A percentile compares a stretch with the other conserved stretches of the same genome.
Conservation (phyloP, 2,329 filamentous ascomycete species). For the Penicillium sp. region DNA sequence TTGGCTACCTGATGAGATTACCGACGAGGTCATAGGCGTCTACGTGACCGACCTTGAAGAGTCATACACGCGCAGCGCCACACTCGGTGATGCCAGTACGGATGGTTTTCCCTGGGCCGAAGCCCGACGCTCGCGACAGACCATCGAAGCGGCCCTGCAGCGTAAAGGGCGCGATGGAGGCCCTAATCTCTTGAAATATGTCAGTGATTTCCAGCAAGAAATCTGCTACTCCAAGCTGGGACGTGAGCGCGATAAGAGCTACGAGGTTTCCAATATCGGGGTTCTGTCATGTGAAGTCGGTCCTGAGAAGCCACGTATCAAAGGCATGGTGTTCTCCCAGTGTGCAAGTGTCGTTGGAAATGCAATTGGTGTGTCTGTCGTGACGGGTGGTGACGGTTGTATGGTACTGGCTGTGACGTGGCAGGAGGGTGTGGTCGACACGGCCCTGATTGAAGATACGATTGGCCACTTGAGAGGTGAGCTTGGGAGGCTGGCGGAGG, state of each 20-base stretch:
- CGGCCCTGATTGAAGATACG: slow-evolving; percentile 15
- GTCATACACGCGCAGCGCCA: slow-evolving; percentile 19
- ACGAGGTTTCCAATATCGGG: slow-evolving; percentile 46
- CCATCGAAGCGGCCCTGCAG: slow-evolving; percentile 23
- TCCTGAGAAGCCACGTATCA: slow-evolving; percentile 24
- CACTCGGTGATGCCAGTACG: slow-evolving; percentile 1
- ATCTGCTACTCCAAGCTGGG: slow-evolving; percentile 36
- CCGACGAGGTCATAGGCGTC: slow-evolving; percentile 34
- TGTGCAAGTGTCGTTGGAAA: slow-evolving; percentile 35
- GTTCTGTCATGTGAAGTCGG: slow-evolving; percentile 20
- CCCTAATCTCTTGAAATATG: slow-evolving; percentile 37
- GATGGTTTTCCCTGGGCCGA: slow-evolving; percentile 30
- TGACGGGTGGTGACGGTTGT: slow-evolving; percentile 43
- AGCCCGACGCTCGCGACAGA: slow-evolving; percentile 25
- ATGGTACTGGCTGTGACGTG: slow-evolving; percentile 39
- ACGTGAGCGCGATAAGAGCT: slow-evolving; percentile 32
- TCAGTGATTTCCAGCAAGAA: slow-evolving; percentile 34
- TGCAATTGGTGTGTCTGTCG: slow-evolving; percentile 35
- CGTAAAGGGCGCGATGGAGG: slow-evolving; percentile 29
- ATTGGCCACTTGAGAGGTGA: slow-evolving; percentile 3
- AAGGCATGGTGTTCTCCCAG: slow-evolving; percentile 43
- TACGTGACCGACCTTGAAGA: slow-evolving; percentile 34
- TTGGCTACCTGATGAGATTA: slow-evolving; percentile 32
- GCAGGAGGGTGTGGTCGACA: slow-evolving; percentile 35
- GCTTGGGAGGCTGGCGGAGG: not conserved